Evolutionary conservation across 164 flowering plant species (phyloP), one percentile per base, ranked within the genome.

Genomic region (Kingdonia uniflora): DNA sequence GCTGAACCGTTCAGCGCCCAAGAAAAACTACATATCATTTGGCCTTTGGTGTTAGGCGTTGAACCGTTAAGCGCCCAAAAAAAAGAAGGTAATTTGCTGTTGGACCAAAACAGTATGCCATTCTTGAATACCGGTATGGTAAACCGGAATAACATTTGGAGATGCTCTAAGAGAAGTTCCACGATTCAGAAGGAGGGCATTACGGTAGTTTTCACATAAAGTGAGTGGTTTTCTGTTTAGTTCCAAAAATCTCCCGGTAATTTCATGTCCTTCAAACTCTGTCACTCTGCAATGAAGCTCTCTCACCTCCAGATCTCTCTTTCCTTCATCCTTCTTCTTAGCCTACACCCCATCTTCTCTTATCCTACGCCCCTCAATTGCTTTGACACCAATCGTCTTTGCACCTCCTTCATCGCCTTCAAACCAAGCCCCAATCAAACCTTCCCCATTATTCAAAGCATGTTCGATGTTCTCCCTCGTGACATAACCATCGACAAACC

Each of bases 391-490:
- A 43, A 69, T 14, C 71, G 95, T 1, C 24, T 86, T 19, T 90
- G 97, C 78, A 73, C 85, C 0, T 86, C 95, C 1, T 90, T 90
- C 51, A 41, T 86, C 23, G 94, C 94, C 15, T 80, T 77, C 71
- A 76, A 74, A 40, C 79, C 85, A 14, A 40, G 54, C 15, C 64
- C 61, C n/a, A 59, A 73, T 53, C 77, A 76, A 45, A 69, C 88
- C 23, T 70, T 85, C 0, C 43, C 80, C 0, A 49, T 77, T 14
- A 65, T 90, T 42, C 81, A 73, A 64, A 73, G 80, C 78, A 90
- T 90, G 95, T 90, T 83, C 56, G 97, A 90, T 57, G 95, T 83
- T 1, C 62, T 79, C 16, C 76, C 79, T 0, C 42, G 54, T 5
- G 95, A 87, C 57, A 33, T 87, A 14, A 76, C 78, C 1, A 62